phyloP scores from a whole-genome alignment of 352 stramenopile species.

The Pythium aphanidermatum region DNA sequence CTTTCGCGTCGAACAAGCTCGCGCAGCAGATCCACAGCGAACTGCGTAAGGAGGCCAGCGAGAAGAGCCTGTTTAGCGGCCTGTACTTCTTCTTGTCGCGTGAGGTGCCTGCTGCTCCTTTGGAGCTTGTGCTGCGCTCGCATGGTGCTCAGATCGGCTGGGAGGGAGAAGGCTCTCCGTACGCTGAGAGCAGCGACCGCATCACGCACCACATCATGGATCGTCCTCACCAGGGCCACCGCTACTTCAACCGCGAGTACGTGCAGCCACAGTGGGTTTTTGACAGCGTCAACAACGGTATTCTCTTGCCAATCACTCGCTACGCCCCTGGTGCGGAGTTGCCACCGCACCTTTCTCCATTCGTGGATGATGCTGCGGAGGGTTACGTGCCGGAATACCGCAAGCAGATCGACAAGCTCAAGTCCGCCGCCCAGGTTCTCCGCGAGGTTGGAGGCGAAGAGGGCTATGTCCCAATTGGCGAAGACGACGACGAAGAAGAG shows the following conservation, averaged over 20 bases:
- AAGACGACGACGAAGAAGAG: slow-evolving; percentile 48
- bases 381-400: slow-evolving; percentile 97
- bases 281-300: slow-evolving; percentile 96
- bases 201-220: slow-evolving; percentile 99
- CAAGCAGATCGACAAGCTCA: slow-evolving; percentile 83
- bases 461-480: slow-evolving; percentile 13
- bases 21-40: slow-evolving; percentile 74
- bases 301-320: slow-evolving; percentile 89
- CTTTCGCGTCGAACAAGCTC: slow-evolving; percentile 77
- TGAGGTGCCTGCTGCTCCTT: slow-evolving; percentile 91
- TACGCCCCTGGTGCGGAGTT: slow-evolving; percentile 92
- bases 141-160: slow-evolving; percentile 95
- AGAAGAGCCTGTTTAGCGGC: slow-evolving; percentile 75
- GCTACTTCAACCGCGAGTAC: slow-evolving; percentile 93
- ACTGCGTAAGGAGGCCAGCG: slow-evolving; percentile 70
- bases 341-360: slow-evolving; percentile 91
- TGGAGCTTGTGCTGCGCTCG: slow-evolving; percentile 95
- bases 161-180: slow-evolving; percentile 92
- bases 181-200: slow-evolving; percentile 81
- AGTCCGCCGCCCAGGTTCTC: slow-evolving; percentile 72
- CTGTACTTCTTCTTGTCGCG: slow-evolving; percentile 91
- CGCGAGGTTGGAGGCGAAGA: slow-evolving; percentile 46
- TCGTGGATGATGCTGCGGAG: slow-evolving; percentile 96
- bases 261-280: slow-evolving; percentile 99
- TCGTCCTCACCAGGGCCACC: slow-evolving; percentile 86